Evolutionary conservation across 106 monocot species (phyloP).

Genomic region (Xerophyta viscosa): DNA sequence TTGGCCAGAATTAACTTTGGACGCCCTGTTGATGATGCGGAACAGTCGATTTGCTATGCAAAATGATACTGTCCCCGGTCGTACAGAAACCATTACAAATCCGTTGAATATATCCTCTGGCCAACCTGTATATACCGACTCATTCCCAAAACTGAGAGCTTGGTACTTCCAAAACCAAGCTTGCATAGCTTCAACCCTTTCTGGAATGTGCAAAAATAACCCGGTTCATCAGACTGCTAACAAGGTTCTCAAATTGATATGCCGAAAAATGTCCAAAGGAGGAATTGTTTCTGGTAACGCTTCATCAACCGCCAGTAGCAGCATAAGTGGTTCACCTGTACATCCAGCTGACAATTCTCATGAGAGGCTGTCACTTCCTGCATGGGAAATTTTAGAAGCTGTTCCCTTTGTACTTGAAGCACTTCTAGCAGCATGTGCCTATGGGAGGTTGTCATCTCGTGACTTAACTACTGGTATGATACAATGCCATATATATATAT

Average conservation of each 20-base stretch:
- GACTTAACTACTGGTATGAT: slow-evolving; percentile 80
- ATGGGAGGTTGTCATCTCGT: slow-evolving; percentile 82
- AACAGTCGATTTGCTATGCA: slow-evolving; percentile 38
- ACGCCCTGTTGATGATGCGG: slow-evolving; percentile 69
- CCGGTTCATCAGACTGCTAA: slow-evolving; percentile 79
- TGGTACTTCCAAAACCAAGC: slow-evolving; percentile 97
- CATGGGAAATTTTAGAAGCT: slow-evolving; percentile 90
- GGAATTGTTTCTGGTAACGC: slow-evolving; percentile 28
- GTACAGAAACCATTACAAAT: slow-evolving; percentile 1
- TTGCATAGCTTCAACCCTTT: slow-evolving; percentile 76
- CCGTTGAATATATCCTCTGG: slow-evolving; percentile 7
- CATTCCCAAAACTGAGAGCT: slow-evolving; percentile 74
- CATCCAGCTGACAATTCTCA: slow-evolving; percentile 38
- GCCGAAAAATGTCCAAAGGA: slow-evolving; percentile 52
- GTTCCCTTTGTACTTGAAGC: slow-evolving; percentile 93
- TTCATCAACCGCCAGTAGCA: slow-evolving; percentile 46
- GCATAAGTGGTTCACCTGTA: slow-evolving; percentile 42
- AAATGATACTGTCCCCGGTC: slow-evolving; percentile 18
- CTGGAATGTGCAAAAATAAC: slow-evolving; percentile 48
- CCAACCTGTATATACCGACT: slow-evolving; percentile 69
- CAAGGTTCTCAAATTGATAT: slow-evolving; percentile 78
- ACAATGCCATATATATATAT: background rate
- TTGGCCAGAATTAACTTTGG: slow-evolving; percentile 58
- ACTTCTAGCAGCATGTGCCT: slow-evolving; percentile 70
- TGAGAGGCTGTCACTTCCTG: slow-evolving; percentile 47